Evolutionary conservation across 2,329 filamentous ascomycete genomes (phyloP).

Genomic region (Nemania serpens): DNA sequence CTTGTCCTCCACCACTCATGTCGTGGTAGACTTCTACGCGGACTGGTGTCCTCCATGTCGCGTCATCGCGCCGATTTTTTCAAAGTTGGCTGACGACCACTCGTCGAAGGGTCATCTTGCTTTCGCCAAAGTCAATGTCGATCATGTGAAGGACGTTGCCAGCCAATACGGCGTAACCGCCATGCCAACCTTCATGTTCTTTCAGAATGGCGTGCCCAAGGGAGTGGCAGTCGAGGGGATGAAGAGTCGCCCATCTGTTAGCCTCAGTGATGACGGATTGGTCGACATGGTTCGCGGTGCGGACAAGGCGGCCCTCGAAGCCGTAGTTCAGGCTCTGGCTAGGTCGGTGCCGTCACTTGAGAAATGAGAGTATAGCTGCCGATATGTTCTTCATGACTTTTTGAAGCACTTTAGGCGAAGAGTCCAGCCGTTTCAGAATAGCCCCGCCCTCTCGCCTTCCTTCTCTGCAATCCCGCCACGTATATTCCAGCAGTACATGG

Average conservation of each 20-base stretch:
- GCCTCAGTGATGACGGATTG: neutral
- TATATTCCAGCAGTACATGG: no score
- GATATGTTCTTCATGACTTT: no score
- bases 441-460: no score
- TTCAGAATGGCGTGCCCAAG: constrained; percentile 49
- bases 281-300: constrained; percentile 18
- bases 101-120: constrained; percentile 47
- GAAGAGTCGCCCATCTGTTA: neutral
- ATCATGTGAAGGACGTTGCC: constrained; percentile 54
- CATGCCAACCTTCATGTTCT: constrained; percentile 63
- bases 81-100: constrained; percentile 48
- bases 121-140: constrained; percentile 63
- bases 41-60: constrained; percentile 58
- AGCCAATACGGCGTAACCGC: constrained; percentile 53
- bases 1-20: constrained; percentile 47
- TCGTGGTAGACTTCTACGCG: constrained; percentile 55
- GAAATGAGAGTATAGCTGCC: no score
- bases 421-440: no score
- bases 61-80: constrained; percentile 52
- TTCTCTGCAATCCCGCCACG: no score
- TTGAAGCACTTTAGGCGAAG: no score
- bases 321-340: constrained; percentile 18
- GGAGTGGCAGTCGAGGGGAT: constrained; percentile 14
- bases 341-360: no score
- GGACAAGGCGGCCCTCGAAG: constrained; percentile 15